phyloP scores from a whole-genome alignment of 2,329 filamentous ascomycete species.

The Neopestalotiopsis rosae region DNA sequence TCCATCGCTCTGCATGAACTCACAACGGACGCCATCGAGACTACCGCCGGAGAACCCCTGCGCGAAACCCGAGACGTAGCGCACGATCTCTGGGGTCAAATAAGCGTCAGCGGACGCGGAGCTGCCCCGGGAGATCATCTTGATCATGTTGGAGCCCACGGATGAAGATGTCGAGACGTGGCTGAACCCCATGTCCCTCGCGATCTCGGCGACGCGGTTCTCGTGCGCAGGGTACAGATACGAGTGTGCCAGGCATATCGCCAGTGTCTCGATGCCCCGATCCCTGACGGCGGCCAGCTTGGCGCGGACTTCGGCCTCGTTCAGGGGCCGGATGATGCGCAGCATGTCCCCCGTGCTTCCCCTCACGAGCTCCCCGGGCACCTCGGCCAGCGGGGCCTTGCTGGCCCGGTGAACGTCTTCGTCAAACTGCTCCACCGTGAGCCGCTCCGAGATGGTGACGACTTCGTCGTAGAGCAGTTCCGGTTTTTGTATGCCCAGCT shows the following conservation, averaged over 20 bases:
- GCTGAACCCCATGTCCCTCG: conserved; percentile 47
- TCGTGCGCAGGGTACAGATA: conserved; percentile 58
- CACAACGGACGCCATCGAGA: conserved; percentile 72
- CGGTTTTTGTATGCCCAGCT: conserved; percentile 9
- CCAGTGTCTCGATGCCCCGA: conserved; percentile 5
- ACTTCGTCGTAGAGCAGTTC: conserved; percentile 14
- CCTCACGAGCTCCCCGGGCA: conserved; percentile 23
- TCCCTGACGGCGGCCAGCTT: neutral
- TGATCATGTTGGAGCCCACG: conserved; percentile 64
- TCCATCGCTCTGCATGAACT: conserved; percentile 51
- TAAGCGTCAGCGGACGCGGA: conserved; percentile 79
- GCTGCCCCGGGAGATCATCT: conserved; percentile 72
- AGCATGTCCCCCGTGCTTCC: conserved; percentile 13
- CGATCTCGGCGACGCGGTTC: conserved; percentile 40
- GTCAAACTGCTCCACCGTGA: conserved; percentile 17
- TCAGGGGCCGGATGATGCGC: conserved; percentile 33
- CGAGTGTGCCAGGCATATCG: conserved; percentile 12
- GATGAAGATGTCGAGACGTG: conserved; percentile 7
- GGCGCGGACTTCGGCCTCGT: neutral
- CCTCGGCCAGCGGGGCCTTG: conserved; percentile 22
- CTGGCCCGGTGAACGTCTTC: conserved; percentile 18
- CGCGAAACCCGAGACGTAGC: conserved; percentile 61
- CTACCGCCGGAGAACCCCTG: conserved; percentile 33
- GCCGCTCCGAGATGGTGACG: conserved; percentile 5
- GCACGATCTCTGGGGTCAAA: conserved; percentile 75